phyloP scores from a whole-genome alignment of 257 asterid genomes.

The Penstemon eatonii region DNA sequence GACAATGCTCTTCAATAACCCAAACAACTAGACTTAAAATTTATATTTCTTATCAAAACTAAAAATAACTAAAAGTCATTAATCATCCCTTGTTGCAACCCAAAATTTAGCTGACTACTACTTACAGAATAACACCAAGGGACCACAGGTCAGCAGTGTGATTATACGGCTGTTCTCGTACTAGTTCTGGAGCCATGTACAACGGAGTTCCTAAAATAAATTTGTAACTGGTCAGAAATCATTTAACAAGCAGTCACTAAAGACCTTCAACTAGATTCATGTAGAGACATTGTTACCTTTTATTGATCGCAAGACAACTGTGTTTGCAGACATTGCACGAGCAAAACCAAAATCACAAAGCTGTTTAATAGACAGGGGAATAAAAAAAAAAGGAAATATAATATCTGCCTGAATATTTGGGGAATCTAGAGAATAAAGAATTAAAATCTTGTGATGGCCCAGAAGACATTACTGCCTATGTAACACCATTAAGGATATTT shows the following conservation, averaged over 20 bases:
- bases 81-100: conserved; percentile 6
- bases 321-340: conserved; percentile 96
- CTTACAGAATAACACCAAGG: conserved; percentile 98
- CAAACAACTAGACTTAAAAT: conserved; percentile 1
- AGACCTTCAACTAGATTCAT: not conserved
- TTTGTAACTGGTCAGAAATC: conserved; percentile 26
- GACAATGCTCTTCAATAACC: conserved; percentile 12
- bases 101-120: conserved; percentile 16
- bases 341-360: conserved; percentile 98
- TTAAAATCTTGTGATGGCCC: not conserved
- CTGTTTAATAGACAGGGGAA: conserved; percentile 43
- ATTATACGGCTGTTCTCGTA: conserved; percentile 99
- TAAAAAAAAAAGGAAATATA: conserved; percentile 20
- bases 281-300: conserved; percentile 56
- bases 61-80: not conserved
- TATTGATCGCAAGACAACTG: conserved; percentile 91
- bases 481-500: not conserved
- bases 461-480: not conserved
- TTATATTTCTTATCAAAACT: conserved; percentile 7
- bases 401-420: conserved; percentile 18
- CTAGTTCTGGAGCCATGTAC: conserved; percentile 99
- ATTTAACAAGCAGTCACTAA: conserved; percentile 26
- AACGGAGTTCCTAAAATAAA: conserved; percentile 80
- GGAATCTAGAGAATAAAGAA: conserved; percentile 4
- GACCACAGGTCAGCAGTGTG: conserved; percentile 99